These are phyloP conservation scores for Pythium vanterpoolii DNA, from an alignment of 352 stramenopile genomes.

Conservation along the genomic window DNA sequence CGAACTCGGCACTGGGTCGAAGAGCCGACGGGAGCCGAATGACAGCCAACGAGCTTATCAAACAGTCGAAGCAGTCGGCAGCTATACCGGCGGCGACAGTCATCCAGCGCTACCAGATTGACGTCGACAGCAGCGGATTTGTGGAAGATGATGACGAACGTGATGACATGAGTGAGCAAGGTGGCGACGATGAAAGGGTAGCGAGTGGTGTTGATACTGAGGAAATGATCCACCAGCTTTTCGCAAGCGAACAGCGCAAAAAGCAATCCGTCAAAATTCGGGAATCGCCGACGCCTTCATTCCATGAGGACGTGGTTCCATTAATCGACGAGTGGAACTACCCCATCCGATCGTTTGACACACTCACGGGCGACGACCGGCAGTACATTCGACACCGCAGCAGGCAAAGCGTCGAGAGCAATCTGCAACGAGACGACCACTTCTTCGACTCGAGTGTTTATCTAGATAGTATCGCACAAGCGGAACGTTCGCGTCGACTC, in stretches of 20 bases:
- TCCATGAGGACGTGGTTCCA: background rate
- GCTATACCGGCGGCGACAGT: conserved; percentile 36
- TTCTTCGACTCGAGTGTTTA: conserved; percentile 66
- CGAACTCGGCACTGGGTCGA: background rate
- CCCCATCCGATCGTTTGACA: conserved; percentile 60
- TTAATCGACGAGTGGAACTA: conserved; percentile 44
- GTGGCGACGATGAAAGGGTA: background rate
- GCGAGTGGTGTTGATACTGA: conserved; percentile 4
- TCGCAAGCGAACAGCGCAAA: conserved; percentile 6
- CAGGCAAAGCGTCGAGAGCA: conserved; percentile 44
- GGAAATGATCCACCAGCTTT: conserved; percentile 29
- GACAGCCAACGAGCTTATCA: conserved; percentile 58
- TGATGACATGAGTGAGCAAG: background rate
- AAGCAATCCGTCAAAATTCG: background rate
- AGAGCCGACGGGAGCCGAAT: conserved; percentile 62
- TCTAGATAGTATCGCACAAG: conserved; percentile 63
- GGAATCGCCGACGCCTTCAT: background rate
- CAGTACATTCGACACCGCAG: conserved; percentile 62
- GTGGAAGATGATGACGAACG: background rate
- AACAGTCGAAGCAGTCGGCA: conserved; percentile 37
- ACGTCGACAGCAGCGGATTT: conserved; percentile 35
- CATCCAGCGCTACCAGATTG: conserved; percentile 51
- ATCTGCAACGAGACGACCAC: conserved; percentile 56
- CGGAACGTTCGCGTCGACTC: conserved; percentile 55
- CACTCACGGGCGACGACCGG: conserved; percentile 52